Evolutionary conservation across 495 filamentous ascomycete genomes (phyloP), one percentile per base, ranked within the genome.

Genomic region (Penicillium salamii): DNA sequence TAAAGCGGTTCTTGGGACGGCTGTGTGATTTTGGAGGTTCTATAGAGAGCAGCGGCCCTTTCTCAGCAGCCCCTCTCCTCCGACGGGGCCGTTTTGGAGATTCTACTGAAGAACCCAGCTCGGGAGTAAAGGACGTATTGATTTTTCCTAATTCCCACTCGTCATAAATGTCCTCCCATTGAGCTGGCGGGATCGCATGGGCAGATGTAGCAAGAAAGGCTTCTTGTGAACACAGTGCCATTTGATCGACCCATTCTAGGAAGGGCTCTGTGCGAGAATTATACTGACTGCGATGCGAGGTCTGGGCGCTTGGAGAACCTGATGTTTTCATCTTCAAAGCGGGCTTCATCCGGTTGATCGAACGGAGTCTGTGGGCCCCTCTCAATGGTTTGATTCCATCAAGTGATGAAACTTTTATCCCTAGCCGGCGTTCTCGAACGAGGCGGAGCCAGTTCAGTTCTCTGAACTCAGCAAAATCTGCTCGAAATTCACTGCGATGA

Each of bases 401-500:
- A 44, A 52, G 54, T n/a, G 51, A 55, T 38, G 23, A 37, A 1
- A 52, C 52, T 5, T 63, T 43, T 20, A 37, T 21, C 24, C 37
- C 29, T 7, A 67, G 48, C 36, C 35, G 54, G 7, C 54, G 38
- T 39, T 68, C 61, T 1, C 49, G 31, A 26, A 44, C 17, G 13
- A 70, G 47, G 15, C 65, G 59, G 29, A 53, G 5, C 65, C 63
- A 68, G 26, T 63, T 65, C 47, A 62, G 38, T 14, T 51, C 20
- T 20, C 31, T 49, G 34, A 60, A 59, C 1, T 13, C 12, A 5
- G 18, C 20, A 3, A 50, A 0, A 7, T 50, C 24, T 15, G 9
- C 2, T 37, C 28, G 13, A 17, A 63, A 43, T 0, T 43, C 38
- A 7, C 31, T 49, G 29, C 48, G 50, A 28, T 46, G 21, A 6